Evolutionary conservation across 805 yeast genomes (phyloP).

Genomic region (Debaryomyces tyrocola): DNA sequence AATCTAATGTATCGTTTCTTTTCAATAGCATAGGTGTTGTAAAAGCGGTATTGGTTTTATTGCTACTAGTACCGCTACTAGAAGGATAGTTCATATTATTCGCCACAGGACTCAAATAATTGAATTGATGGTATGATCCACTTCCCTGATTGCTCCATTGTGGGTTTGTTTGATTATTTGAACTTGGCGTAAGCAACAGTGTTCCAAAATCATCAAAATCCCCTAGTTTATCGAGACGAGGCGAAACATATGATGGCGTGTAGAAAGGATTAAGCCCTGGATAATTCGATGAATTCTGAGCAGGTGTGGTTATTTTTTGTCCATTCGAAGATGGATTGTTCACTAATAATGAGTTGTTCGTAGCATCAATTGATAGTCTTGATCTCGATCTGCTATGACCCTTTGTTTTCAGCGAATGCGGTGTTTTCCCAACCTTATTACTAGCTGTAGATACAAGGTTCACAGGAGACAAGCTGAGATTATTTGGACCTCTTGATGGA

Average conservation of each 20-base stretch:
- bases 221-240: conserved; percentile 21
- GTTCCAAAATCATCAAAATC: conserved; percentile 15
- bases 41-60: not conserved
- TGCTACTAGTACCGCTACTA: not conserved
- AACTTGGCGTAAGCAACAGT: conserved; percentile 18
- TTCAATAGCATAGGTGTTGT: conserved; percentile 13
- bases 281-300: conserved; percentile 4
- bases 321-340: conserved; percentile 2
- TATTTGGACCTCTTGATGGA: conserved; percentile 28
- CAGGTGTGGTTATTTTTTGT: conserved; percentile 1
- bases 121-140: not conserved
- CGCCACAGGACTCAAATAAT: conserved; percentile 13
- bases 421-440: conserved; percentile 37
- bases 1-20: conserved; percentile 29
- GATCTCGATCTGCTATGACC: conserved; percentile 44
- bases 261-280: conserved; percentile 29
- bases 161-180: not conserved
- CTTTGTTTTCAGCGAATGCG: conserved; percentile 24
- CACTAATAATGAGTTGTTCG: conserved; percentile 14
- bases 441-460: conserved; percentile 14
- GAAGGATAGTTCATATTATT: conserved; percentile 3
- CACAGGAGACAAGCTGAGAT: conserved; percentile 20
- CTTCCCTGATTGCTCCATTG: conserved; percentile 2
- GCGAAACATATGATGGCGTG: conserved; percentile 25
- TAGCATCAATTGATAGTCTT: conserved; percentile 36